Percentiles rank a stretch among this genome's conserved stretches.
These are phyloP conservation scores for Asterella californica DNA, from an alignment of 225 moss, liverwort and hornwort genomes.

Conservation along the genomic window DNA sequence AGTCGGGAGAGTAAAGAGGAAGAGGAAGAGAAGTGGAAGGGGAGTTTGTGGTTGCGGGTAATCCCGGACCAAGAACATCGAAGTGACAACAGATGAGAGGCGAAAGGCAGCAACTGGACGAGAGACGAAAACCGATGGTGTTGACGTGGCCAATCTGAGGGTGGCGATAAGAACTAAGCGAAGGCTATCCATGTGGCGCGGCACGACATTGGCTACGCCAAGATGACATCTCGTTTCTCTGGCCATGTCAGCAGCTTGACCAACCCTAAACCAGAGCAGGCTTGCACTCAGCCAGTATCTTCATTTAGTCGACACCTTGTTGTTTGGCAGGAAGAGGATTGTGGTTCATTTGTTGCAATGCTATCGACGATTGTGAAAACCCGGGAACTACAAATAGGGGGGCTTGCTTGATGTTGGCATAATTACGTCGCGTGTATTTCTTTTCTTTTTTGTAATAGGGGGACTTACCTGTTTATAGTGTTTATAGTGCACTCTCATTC, in stretches of 20 bases:
- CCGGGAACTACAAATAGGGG: too few species aligned
- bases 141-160: neutral
- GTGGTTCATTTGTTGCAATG: too few species aligned
- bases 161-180: neutral
- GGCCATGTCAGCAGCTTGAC: neutral
- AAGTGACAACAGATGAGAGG: constrained; percentile 1
- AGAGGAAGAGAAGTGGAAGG: neutral
- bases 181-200: neutral
- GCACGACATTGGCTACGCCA: neutral
- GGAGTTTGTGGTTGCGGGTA: neutral
- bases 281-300: too few species aligned
- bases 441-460: too few species aligned
- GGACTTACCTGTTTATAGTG: too few species aligned
- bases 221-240: neutral
- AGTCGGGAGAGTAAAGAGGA: neutral
- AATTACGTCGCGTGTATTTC: too few species aligned
- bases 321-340: too few species aligned
- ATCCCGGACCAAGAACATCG: neutral
- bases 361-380: too few species aligned
- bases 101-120: neutral
- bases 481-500: too few species aligned
- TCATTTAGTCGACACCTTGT: too few species aligned
- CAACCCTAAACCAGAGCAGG: neutral
- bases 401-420: too few species aligned
- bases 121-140: neutral